Percentiles rank a stretch among this genome's conserved stretches.
phyloP scores from a whole-genome alignment of 176 grass and related monocot species.

The Ensete glaucum region DNA sequence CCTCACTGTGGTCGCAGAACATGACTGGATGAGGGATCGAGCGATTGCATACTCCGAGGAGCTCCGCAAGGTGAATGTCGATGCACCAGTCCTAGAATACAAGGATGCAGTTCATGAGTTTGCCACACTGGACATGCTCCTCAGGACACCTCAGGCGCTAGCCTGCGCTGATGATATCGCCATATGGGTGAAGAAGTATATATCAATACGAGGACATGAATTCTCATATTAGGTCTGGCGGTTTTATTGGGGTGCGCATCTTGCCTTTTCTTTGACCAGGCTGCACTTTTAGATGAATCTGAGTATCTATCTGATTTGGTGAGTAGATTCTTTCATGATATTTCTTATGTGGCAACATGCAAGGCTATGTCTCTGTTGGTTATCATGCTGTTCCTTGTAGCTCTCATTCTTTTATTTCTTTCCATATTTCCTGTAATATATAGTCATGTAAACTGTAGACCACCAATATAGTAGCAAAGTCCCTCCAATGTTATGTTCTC shows the following conservation, averaged over 20 bases:
- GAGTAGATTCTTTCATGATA: constrained; percentile 1
- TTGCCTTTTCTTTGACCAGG: neutral
- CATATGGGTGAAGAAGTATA: constrained; percentile 18
- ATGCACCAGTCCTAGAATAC: constrained; percentile 18
- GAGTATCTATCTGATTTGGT: neutral
- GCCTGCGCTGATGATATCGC: constrained; percentile 10
- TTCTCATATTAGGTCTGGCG: neutral
- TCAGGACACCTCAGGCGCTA: constrained; percentile 5
- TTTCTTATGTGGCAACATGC: neutral
- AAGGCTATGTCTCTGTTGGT: neutral
- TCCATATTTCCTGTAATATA: neutral
- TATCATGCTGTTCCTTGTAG: neutral
- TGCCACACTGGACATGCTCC: constrained; percentile 14
- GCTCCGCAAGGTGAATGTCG: constrained; percentile 11
- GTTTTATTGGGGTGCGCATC: neutral
- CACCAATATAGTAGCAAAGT: neutral
- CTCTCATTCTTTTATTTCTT: constrained; percentile 6
- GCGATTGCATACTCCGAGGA: constrained; percentile 9
- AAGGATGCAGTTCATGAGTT: constrained; percentile 18
- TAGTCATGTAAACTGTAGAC: neutral
- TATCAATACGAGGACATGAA: constrained; percentile 12
- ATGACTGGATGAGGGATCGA: constrained; percentile 16
- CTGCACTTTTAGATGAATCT: neutral
- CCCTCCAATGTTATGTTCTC: neutral
- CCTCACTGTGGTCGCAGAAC: constrained; percentile 9